Percentiles rank a stretch among this genome's conserved stretches.
These are phyloP conservation scores for Penicillium dipodomyicola DNA, from an alignment of 495 filamentous ascomycete species.

Conservation along the genomic window DNA sequence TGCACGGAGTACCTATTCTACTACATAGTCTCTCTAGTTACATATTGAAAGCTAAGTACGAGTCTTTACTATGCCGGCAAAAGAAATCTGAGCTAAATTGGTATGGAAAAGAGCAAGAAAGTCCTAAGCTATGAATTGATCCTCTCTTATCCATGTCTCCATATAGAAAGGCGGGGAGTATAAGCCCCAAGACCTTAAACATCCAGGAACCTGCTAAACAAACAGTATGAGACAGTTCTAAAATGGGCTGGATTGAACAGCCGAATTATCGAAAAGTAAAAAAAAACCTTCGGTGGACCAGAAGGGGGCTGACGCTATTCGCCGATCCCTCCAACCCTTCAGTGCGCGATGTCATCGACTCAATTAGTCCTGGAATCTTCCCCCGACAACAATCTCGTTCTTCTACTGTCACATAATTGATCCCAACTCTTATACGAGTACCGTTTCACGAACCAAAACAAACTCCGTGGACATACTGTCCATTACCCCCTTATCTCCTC, in stretches of 20 bases:
- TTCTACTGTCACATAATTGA: constrained; percentile 7
- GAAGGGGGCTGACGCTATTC: constrained; percentile 38
- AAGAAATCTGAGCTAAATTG: not conserved
- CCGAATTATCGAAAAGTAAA: not conserved
- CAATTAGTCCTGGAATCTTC: constrained; percentile 34
- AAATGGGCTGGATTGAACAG: not conserved
- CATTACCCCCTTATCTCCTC: not conserved
- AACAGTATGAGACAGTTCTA: not conserved
- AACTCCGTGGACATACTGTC: not conserved
- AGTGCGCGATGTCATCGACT: constrained; percentile 45
- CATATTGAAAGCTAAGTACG: not conserved
- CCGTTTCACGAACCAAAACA: not conserved
- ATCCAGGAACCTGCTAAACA: not conserved
- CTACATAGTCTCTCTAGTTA: not conserved
- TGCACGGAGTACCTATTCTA: not conserved
- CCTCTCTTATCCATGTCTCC: not conserved
- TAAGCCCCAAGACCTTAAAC: not conserved
- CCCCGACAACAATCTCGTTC: constrained; percentile 18
- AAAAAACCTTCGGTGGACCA: constrained; percentile 17
- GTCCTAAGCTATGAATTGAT: not conserved
- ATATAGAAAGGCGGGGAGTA: not conserved
- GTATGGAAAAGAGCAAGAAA: not conserved
- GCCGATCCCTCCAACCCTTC: constrained; percentile 37
- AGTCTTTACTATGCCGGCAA: too few species aligned
- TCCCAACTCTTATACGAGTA: not conserved